Conservation (phyloP, 139 green algal species). For the Chlorella vulgaris region DNA sequence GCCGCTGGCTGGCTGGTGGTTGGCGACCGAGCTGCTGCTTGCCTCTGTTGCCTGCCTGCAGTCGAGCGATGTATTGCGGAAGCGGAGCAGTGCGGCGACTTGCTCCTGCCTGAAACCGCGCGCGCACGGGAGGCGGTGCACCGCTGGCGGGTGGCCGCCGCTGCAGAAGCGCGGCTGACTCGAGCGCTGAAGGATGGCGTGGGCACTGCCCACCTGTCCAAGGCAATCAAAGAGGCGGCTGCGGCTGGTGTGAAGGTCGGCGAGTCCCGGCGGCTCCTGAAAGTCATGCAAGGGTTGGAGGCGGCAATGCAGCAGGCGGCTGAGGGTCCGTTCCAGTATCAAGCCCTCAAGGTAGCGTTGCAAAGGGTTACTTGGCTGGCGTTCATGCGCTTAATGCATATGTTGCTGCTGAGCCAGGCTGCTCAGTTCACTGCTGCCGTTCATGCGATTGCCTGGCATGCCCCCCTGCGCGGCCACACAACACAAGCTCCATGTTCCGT, state of each 20-base stretch:
- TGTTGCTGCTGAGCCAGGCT: too few relatives aligned
- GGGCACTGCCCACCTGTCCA: slow-evolving; percentile 42
- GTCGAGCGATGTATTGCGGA: slow-evolving; percentile 50
- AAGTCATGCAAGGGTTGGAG: slow-evolving; percentile 80
- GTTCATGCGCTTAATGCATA: too few relatives aligned
- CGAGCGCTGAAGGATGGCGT: slow-evolving; percentile 49
- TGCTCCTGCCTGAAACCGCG: slow-evolving; percentile 60
- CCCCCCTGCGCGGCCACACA: neutral
- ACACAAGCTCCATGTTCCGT: neutral
- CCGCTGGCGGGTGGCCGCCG: slow-evolving; percentile 53
- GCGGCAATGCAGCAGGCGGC: slow-evolving; percentile 43
- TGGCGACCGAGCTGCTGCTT: neutral
- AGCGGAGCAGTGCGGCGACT: slow-evolving; percentile 35
- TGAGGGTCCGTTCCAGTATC: slow-evolving; percentile 39
- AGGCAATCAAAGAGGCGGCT: slow-evolving; percentile 71
- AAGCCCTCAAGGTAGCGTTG: slow-evolving; percentile 29
- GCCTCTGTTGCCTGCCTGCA: neutral
- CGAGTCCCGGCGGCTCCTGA: slow-evolving; percentile 57
- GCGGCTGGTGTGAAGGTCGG: slow-evolving; percentile 71
- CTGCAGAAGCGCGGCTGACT: slow-evolving; percentile 66
- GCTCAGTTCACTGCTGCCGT: too few relatives aligned
- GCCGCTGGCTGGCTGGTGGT: too few relatives aligned
- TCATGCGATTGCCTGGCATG: too few relatives aligned
- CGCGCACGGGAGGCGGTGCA: slow-evolving; percentile 59
- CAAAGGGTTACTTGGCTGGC: too few relatives aligned